Percentiles rank a stretch among this genome's conserved stretches.
These are phyloP conservation scores for Hyphochytrium catenoides DNA, from an alignment of 352 stramenopile genomes.

Conservation along the genomic window DNA sequence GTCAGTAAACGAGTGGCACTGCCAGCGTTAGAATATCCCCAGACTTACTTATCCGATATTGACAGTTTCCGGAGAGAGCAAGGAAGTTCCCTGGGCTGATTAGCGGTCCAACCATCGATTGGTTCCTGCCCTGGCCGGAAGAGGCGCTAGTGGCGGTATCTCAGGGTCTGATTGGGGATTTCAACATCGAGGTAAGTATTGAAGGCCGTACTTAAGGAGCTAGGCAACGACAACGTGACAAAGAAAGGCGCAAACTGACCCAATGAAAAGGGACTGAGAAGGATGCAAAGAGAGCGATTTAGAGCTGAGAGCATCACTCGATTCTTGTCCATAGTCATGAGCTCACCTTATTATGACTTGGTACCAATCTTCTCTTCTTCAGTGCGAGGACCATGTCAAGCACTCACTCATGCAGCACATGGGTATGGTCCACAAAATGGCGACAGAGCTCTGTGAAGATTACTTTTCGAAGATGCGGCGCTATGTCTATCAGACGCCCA, in stretches of 20 bases:
- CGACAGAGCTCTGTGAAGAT: conserved; percentile 89
- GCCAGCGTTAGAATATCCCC: too few relatives aligned
- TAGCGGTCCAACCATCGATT: conserved; percentile 92
- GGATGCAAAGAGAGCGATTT: too few relatives aligned
- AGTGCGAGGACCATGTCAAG: conserved; percentile 54
- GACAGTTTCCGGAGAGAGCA: conserved; percentile 73
- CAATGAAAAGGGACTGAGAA: too few relatives aligned
- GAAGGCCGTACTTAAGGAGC: too few relatives aligned
- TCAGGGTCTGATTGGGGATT: conserved; percentile 87
- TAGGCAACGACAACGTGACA: too few relatives aligned
- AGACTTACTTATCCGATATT: too few relatives aligned
- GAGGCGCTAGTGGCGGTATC: conserved; percentile 90
- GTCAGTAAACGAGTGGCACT: too few relatives aligned
- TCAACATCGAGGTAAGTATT: conserved; percentile 86
- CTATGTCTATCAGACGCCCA: conserved; percentile 92
- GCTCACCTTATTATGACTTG: too few relatives aligned
- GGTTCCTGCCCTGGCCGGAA: conserved; percentile 96
- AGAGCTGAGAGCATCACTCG: too few relatives aligned
- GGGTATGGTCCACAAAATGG: conserved; percentile 91
- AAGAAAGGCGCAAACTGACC: too few relatives aligned
- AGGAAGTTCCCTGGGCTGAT: conserved; percentile 93
- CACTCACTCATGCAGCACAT: conserved; percentile 86
- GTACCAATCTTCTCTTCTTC: too few relatives aligned
- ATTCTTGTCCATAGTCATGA: too few relatives aligned
- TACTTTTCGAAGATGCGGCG: conserved; percentile 95